These are phyloP conservation scores for Suillus tomentosus DNA, from an alignment of 768 basidiomycete genomes.

Conservation along the genomic window DNA sequence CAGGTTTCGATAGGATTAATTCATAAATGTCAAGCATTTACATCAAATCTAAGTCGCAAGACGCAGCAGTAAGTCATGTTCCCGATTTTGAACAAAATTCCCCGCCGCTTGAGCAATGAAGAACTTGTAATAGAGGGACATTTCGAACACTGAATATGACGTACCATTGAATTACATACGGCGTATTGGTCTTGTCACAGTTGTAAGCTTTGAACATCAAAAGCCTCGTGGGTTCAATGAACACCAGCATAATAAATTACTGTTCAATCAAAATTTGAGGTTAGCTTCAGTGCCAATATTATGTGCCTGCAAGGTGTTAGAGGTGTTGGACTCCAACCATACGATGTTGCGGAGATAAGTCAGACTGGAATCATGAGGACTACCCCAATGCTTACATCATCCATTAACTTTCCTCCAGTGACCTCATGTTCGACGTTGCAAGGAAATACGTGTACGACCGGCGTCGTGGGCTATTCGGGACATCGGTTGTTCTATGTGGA, in stretches of 20 bases:
- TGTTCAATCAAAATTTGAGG: not conserved
- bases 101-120: not conserved
- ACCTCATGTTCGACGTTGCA: constrained; percentile 45
- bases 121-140: not conserved
- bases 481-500: constrained; percentile 56
- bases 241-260: not conserved
- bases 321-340: not conserved
- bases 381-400: not conserved
- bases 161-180: not conserved
- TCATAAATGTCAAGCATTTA: not conserved
- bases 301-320: not conserved
- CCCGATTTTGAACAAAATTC: not conserved
- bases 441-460: constrained; percentile 52
- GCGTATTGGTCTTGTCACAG: not conserved
- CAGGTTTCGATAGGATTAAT: not conserved
- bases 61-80: not conserved
- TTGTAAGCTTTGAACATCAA: not conserved
- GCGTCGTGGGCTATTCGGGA: constrained; percentile 46
- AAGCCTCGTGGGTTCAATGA: not conserved
- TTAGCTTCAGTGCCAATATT: not conserved
- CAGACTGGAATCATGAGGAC: too few relatives aligned
- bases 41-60: not conserved
- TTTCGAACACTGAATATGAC: not conserved
- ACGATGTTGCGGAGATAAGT: not conserved
- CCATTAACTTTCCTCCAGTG: not conserved